Conservation (phyloP, 2,329 filamentous ascomycete genomes). For the Pseudogymnoascus sp. region DNA sequence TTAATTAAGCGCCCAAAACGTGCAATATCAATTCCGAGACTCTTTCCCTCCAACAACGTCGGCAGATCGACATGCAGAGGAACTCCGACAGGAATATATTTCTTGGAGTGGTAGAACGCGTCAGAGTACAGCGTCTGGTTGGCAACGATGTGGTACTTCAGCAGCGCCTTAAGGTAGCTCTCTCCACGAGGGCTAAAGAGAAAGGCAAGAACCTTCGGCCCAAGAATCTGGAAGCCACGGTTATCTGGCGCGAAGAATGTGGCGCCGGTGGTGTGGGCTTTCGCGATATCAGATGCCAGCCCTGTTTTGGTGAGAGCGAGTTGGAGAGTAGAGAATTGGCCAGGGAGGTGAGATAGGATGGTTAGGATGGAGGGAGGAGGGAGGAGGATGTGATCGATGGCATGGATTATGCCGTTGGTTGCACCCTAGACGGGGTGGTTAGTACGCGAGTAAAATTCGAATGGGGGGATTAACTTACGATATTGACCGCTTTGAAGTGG, state of each 20-base stretch:
- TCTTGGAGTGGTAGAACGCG: conserved; percentile 52
- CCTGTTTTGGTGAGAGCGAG: conserved; percentile 70
- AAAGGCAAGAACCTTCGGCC: conserved; percentile 69
- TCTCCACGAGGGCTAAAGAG: conserved; percentile 71
- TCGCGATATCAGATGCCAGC: conserved; percentile 53
- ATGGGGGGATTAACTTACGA: conserved; percentile 42
- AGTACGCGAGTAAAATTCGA: not conserved
- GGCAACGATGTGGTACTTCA: conserved; percentile 71
- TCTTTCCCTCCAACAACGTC: conserved; percentile 61
- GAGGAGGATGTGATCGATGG: conserved; percentile 64
- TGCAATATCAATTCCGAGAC: conserved; percentile 64
- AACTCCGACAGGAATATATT: conserved; percentile 35
- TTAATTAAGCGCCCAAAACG: conserved; percentile 59
- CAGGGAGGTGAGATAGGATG: conserved; percentile 59
- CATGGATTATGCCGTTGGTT: conserved; percentile 76
- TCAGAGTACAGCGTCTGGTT: conserved; percentile 78
- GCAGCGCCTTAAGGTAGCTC: conserved; percentile 68
- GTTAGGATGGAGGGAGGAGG: conserved; percentile 61
- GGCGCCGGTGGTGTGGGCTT: conserved; percentile 50
- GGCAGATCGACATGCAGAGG: conserved; percentile 61
- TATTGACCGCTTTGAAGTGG: conserved; percentile 61
- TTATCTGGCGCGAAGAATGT: conserved; percentile 81
- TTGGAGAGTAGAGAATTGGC: conserved; percentile 70
- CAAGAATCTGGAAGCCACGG: conserved; percentile 69
- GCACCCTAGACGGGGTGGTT: conserved; percentile 43